A percentile compares a stretch with the other conserved stretches of the same genome.
Conservation (phyloP, 495 filamentous ascomycete genomes). For the Amphirosellinia nigrospora region DNA sequence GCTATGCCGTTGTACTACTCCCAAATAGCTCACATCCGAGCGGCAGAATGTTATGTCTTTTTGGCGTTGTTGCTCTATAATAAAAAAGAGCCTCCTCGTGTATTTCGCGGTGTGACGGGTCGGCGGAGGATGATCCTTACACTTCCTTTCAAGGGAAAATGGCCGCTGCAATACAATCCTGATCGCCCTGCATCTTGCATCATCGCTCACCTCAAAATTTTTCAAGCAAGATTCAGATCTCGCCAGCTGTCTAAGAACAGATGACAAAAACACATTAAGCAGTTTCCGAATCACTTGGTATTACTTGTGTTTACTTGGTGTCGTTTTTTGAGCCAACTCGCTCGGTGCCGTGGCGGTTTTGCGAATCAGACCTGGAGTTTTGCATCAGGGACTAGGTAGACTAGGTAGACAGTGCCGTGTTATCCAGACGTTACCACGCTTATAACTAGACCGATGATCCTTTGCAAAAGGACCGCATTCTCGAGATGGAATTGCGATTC, state of each 20-base stretch:
- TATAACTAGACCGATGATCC: background rate
- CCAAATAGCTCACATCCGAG: background rate
- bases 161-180: background rate
- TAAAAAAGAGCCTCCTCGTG: too few relatives aligned
- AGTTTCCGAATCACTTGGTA: background rate
- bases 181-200: background rate
- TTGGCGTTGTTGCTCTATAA: too few relatives aligned
- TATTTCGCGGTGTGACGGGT: background rate
- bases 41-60: background rate
- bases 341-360: slow-evolving; percentile 8
- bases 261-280: background rate
- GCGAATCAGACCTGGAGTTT: background rate
- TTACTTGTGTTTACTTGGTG: background rate
- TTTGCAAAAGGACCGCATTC: background rate
- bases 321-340: background rate
- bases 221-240: background rate
- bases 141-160: too few relatives aligned
- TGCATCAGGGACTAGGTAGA: background rate
- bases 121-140: background rate
- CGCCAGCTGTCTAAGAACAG: background rate
- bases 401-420: background rate
- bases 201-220: background rate
- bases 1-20: background rate
- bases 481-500: background rate
- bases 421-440: background rate